phyloP scores from a whole-genome alignment of 176 grass and related monocot genomes.

The Carex myosuroides region DNA sequence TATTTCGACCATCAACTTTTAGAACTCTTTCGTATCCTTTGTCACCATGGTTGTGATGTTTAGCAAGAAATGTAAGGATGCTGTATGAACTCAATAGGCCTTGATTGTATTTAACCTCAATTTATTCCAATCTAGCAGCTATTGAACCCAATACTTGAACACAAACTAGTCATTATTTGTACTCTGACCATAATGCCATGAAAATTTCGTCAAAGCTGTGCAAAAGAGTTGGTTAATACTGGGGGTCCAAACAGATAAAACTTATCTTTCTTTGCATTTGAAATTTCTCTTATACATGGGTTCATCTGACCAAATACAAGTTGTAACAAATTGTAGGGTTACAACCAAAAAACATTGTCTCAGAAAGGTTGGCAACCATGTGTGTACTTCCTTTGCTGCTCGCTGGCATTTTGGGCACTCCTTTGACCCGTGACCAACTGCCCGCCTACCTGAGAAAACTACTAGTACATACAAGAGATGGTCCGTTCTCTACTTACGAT shows the following conservation, averaged over 20 bases:
- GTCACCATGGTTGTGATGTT: background rate
- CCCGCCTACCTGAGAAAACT: constrained; percentile 85
- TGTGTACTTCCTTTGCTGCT: constrained; percentile 86
- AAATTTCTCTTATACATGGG: background rate
- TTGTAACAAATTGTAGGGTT: constrained; percentile 48
- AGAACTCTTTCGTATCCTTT: background rate
- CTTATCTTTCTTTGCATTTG: background rate
- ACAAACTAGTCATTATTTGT: background rate
- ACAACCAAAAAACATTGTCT: constrained; percentile 58
- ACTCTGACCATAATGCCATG: background rate
- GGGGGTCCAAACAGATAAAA: background rate
- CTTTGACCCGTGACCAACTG: constrained; percentile 45
- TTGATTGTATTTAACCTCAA: background rate
- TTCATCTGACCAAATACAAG: background rate
- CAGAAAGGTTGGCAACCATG: constrained; percentile 63
- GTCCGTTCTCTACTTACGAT: constrained; percentile 65
- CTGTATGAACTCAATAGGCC: background rate
- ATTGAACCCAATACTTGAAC: background rate
- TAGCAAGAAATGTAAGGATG: background rate
- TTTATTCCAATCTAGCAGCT: background rate
- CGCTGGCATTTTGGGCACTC: constrained; percentile 87
- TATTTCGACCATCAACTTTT: background rate
- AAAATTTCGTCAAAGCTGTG: background rate
- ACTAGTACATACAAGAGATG: constrained; percentile 55
- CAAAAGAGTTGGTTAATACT: background rate